Evolutionary conservation across 148 eudicot genomes (phyloP).

Genomic region (Beta vulgaris): DNA sequence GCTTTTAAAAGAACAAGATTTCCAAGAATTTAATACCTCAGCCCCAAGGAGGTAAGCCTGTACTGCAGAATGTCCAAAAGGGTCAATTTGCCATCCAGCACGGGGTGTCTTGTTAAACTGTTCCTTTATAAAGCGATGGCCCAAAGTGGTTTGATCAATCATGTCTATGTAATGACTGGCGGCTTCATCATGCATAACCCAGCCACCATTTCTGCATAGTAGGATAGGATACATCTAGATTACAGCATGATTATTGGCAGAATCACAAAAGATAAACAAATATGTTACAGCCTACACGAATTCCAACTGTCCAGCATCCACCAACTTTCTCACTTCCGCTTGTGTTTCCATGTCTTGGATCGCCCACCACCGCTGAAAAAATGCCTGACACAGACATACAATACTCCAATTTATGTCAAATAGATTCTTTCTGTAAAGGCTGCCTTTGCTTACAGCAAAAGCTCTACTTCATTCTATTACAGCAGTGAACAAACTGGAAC

Average conservation of each 20-base stretch:
- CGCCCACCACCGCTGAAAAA: conserved; percentile 84
- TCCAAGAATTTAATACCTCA: conserved; percentile 43
- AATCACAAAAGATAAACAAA: conserved; percentile 6
- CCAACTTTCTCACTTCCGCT: conserved; percentile 57
- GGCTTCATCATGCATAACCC: conserved; percentile 98
- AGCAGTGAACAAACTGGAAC: background rate
- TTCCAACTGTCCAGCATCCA: conserved; percentile 68
- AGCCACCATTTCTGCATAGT: conserved; percentile 75
- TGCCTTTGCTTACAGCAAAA: background rate
- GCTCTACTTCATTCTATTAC: background rate
- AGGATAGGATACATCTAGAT: conserved; percentile 8
- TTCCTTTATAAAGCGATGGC: conserved; percentile 53
- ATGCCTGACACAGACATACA: conserved; percentile 49
- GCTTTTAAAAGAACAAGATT: no score
- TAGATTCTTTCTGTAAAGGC: background rate
- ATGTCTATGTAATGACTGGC: conserved; percentile 75
- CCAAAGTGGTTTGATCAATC: conserved; percentile 92
- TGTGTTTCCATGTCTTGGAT: conserved; percentile 50
- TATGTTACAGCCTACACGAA: conserved; percentile 47
- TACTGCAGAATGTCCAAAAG: conserved; percentile 95
- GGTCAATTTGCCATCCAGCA: conserved; percentile 97
- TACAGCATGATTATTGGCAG: background rate
- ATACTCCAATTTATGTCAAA: background rate
- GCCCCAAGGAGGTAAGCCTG: conserved; percentile 85
- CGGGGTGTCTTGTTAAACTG: conserved; percentile 78